phyloP scores from a whole-genome alignment of 2,329 filamentous ascomycete species.

The Trichophyton mentagrophytes region DNA sequence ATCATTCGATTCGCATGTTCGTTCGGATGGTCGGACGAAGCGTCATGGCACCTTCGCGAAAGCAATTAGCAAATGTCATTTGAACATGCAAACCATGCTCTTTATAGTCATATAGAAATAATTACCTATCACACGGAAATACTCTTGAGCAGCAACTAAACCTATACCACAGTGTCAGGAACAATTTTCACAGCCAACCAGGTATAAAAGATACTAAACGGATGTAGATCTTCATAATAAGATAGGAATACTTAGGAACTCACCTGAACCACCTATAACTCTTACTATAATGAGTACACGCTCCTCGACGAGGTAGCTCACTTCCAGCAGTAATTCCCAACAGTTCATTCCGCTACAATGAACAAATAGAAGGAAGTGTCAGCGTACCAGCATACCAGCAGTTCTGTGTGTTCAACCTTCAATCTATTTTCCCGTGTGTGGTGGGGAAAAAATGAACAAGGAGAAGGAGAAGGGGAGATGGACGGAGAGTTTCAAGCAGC shows the following conservation, averaged over 20 bases:
- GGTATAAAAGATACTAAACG: not conserved
- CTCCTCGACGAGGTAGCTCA: conserved; percentile 41
- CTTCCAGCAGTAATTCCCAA: conserved; percentile 44
- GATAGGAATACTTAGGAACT: conserved; percentile 2
- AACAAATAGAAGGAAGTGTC: too few relatives aligned
- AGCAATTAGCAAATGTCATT: not conserved
- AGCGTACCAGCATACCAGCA: not conserved
- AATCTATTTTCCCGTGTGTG: not conserved
- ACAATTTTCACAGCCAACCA: not conserved
- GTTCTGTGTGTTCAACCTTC: not conserved
- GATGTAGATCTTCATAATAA: not conserved
- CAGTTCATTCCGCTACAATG: conserved; percentile 34
- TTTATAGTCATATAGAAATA: conserved; percentile 3
- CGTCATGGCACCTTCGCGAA: conserved; percentile 55
- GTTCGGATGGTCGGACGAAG: conserved; percentile 54
- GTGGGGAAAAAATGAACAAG: too few relatives aligned
- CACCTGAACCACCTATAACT: conserved; percentile 46
- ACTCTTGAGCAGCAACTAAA: conserved; percentile 47
- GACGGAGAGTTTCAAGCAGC: too few relatives aligned
- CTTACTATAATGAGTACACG: conserved; percentile 43
- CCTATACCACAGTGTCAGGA: conserved; percentile 19
- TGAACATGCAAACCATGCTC: not conserved
- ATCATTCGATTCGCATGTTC: conserved; percentile 80
- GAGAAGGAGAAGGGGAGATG: too few relatives aligned
- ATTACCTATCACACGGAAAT: conserved; percentile 44